phyloP scores from a whole-genome alignment of 2,329 filamentous ascomycete genomes.

The Apiospora phragmitis region DNA sequence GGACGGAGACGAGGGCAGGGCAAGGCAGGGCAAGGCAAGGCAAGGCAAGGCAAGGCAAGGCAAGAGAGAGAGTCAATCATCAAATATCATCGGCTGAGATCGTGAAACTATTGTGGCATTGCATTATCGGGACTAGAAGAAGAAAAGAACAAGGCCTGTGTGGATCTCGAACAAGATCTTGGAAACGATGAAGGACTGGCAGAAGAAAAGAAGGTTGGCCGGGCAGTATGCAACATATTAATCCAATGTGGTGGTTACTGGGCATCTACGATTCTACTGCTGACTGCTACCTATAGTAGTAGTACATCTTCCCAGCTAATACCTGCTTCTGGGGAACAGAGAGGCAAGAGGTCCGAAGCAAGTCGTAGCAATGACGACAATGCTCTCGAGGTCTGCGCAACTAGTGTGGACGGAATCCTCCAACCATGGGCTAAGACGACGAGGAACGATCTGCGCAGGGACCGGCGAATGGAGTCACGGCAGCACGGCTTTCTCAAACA shows the following conservation, averaged over 20 bases:
- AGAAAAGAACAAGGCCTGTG: not conserved
- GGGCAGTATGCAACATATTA: constrained; percentile 6
- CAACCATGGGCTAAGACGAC: not conserved
- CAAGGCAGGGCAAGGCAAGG: not conserved
- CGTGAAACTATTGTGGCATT: not conserved
- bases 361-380: not conserved
- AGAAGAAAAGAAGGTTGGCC: not conserved
- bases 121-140: not conserved
- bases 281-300: not conserved
- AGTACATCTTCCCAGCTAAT: not conserved
- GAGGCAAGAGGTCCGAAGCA: not conserved
- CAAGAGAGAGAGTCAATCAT: not conserved
- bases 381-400: not conserved
- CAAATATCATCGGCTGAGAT: not conserved
- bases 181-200: not conserved
- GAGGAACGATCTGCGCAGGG: not conserved
- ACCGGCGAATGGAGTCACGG: not conserved
- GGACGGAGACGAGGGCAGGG: not conserved
- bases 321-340: not conserved
- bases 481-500: not conserved
- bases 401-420: not conserved
- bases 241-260: not conserved
- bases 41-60: not conserved
- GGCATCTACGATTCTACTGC: not conserved
- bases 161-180: not conserved